These are phyloP conservation scores for Microbotryum scabiosae DNA, from an alignment of 1,284 basidiomycete species.

Conservation along the genomic window DNA sequence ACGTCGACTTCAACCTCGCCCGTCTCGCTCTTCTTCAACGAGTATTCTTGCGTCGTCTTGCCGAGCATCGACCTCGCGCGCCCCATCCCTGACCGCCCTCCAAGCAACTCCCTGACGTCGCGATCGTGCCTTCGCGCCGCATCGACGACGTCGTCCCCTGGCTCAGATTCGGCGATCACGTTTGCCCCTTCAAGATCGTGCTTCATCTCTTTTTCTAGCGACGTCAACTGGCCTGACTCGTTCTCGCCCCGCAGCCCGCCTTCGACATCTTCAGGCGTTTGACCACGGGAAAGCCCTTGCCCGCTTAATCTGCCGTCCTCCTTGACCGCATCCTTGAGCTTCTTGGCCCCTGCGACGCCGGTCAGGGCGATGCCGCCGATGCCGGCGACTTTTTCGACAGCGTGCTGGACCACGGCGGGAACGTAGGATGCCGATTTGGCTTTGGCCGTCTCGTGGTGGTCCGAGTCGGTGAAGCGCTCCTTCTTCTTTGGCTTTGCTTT, in stretches of 20 bases:
- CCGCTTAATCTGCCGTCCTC: constrained; percentile 40
- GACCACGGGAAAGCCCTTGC: background rate
- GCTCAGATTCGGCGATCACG: constrained; percentile 33
- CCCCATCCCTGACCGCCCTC: constrained; percentile 5
- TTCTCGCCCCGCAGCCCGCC: constrained; percentile 1
- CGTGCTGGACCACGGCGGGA: constrained; percentile 11
- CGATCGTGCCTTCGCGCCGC: constrained; percentile 35
- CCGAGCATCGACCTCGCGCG: constrained; percentile 1
- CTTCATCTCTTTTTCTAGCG: constrained; percentile 5
- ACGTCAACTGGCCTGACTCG: constrained; percentile 1
- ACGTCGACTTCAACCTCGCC: constrained; percentile 2
- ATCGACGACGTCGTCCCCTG: constrained; percentile 37
- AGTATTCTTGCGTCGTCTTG: constrained; percentile 1
- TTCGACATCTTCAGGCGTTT: constrained; percentile 21
- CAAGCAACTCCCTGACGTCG: constrained; percentile 30
- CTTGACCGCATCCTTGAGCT: constrained; percentile 41
- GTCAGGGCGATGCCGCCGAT: constrained; percentile 1
- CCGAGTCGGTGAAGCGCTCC: too few species aligned
- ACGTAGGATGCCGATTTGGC: constrained; percentile 7
- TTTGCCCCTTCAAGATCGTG: constrained; percentile 32
- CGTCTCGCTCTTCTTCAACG: constrained; percentile 1
- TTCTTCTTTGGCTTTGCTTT: too few species aligned
- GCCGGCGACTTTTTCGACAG: constrained; percentile 12
- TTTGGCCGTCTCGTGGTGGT: background rate
- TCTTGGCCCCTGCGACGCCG: constrained; percentile 40